phyloP scores from a whole-genome alignment of 2,329 filamentous ascomycete genomes.

The Phialemoniopsis sp. region DNA sequence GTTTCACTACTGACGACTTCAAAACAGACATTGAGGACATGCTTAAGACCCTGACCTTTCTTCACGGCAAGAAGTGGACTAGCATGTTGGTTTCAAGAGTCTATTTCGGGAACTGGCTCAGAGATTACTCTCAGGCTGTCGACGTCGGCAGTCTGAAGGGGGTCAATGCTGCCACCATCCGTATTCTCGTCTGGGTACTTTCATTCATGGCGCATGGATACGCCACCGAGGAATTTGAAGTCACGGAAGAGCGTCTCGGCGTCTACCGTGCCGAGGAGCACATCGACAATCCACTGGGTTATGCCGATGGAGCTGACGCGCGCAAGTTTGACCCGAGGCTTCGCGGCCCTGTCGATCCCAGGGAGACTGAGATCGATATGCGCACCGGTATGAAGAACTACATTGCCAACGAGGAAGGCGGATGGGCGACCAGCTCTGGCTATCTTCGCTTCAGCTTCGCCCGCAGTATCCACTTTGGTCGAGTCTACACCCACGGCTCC shows the following conservation, averaged over 20 bases:
- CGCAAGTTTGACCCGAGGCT: slow-evolving; percentile 77
- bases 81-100: slow-evolving; percentile 72
- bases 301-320: slow-evolving; percentile 83
- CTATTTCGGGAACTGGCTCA: slow-evolving; percentile 85
- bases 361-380: slow-evolving; percentile 70
- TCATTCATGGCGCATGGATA: slow-evolving; percentile 81
- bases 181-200: slow-evolving; percentile 75
- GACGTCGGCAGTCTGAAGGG: slow-evolving; percentile 78
- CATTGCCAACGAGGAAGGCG: slow-evolving; percentile 83
- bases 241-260: slow-evolving; percentile 74
- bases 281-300: slow-evolving; percentile 77
- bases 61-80: slow-evolving; percentile 82
- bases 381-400: slow-evolving; percentile 98
- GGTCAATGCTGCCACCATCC: slow-evolving; percentile 73
- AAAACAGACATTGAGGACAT: slow-evolving; percentile 71
- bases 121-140: slow-evolving; percentile 81
- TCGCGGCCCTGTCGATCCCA: slow-evolving; percentile 68
- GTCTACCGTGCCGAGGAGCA: slow-evolving; percentile 75
- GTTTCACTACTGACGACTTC: not conserved
- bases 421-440: slow-evolving; percentile 85
- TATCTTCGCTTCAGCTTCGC: slow-evolving; percentile 75
- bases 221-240: slow-evolving; percentile 82
- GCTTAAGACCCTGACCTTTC: slow-evolving; percentile 71
- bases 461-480: slow-evolving; percentile 72
- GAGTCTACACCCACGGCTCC: slow-evolving; percentile 66